These are phyloP conservation scores for Pilasporangium apinafurcum DNA, from an alignment of 352 stramenopile species.

Conservation along the genomic window DNA sequence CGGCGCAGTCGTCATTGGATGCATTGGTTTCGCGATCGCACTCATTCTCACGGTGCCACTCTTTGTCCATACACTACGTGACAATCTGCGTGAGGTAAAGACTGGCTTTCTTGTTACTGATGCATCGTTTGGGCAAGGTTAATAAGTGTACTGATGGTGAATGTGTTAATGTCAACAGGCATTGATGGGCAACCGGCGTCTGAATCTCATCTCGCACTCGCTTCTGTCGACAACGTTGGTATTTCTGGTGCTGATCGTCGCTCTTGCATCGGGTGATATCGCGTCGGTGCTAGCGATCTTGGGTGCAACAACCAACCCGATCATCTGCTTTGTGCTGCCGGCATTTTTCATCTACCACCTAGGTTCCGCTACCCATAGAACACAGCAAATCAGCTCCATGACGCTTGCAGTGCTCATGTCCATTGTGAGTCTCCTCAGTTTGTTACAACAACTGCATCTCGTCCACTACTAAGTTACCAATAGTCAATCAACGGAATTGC, in stretches of 20 bases:
- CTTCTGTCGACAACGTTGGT: conserved; percentile 30
- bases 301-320: conserved; percentile 79
- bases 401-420: conserved; percentile 36
- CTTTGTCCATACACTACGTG: conserved; percentile 80
- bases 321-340: conserved; percentile 86
- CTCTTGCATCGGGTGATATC: conserved; percentile 74
- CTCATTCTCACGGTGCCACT: conserved; percentile 80
- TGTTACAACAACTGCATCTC: conserved; percentile 41
- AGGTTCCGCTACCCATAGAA: conserved; percentile 22
- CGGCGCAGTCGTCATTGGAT: conserved; percentile 55
- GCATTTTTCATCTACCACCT: conserved; percentile 69
- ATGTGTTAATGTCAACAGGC: conserved; percentile 8
- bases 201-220: conserved; percentile 41
- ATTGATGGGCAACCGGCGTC: conserved; percentile 34
- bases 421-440: conserved; percentile 40
- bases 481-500: no score
- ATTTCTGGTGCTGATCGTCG: conserved; percentile 45
- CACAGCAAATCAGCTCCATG: conserved; percentile 37
- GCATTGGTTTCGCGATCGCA: conserved; percentile 74
- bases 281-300: conserved; percentile 79
- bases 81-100: conserved; percentile 67
- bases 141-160: conserved; percentile 5
- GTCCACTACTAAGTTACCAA: no score
- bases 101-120: neutral
- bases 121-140: neutral